Conservation (phyloP, 78 protist genomes). For the Tieghemostelium lacteum region DNA sequence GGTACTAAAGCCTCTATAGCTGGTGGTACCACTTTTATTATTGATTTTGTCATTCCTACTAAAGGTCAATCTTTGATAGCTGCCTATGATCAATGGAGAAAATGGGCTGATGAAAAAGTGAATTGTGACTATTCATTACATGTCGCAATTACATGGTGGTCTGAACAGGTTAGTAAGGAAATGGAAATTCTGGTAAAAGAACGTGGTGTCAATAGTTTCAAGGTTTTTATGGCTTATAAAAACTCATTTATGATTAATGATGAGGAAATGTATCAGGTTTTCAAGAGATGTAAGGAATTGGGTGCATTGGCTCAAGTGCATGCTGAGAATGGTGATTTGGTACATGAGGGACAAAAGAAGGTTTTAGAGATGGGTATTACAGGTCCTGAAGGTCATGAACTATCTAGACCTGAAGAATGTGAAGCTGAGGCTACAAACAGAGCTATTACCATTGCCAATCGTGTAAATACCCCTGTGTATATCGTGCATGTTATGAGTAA, state of each 20-base stretch:
- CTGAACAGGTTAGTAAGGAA: constrained; percentile 85
- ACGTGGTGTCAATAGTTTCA: constrained; percentile 90
- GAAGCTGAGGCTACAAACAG: constrained; percentile 91
- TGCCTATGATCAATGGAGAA: constrained; percentile 87
- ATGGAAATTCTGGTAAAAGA: constrained; percentile 86
- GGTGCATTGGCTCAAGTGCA: constrained; percentile 93
- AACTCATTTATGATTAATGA: constrained; percentile 85
- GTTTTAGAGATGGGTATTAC: constrained; percentile 86
- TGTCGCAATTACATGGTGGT: constrained; percentile 90
- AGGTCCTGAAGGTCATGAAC: constrained; percentile 92
- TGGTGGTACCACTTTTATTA: constrained; percentile 93
- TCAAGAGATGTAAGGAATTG: constrained; percentile 84
- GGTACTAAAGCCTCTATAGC: constrained; percentile 93
- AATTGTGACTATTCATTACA: constrained; percentile 91
- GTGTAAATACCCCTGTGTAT: constrained; percentile 80
- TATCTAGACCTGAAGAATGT: constrained; percentile 88
- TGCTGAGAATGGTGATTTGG: constrained; percentile 94
- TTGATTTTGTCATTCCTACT: constrained; percentile 90
- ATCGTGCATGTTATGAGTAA: constrained; percentile 82
- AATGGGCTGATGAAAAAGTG: constrained; percentile 84
- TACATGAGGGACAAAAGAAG: constrained; percentile 73
- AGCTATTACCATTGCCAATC: constrained; percentile 87
- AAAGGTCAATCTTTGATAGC: constrained; percentile 80
- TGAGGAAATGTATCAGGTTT: constrained; percentile 83
- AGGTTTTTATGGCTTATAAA: constrained; percentile 94